Conservation (phyloP, 2,329 filamentous ascomycete genomes). For the Aureobasidium lini region DNA sequence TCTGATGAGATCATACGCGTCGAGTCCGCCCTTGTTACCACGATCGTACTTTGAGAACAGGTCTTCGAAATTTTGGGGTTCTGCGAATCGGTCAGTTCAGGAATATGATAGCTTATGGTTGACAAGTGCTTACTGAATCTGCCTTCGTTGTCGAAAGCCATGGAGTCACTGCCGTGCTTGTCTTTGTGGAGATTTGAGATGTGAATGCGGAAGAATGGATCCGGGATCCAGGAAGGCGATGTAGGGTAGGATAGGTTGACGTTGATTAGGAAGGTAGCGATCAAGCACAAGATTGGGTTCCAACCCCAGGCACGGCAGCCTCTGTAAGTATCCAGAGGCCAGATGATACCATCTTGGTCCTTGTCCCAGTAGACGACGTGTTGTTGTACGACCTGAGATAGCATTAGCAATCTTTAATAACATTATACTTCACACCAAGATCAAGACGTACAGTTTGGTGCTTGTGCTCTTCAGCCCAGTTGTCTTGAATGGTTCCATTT, state of each 20-base stretch:
- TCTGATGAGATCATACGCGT: slow-evolving; percentile 31
- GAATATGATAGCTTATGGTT: not conserved
- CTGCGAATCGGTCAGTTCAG: not conserved
- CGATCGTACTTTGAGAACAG: slow-evolving; percentile 41
- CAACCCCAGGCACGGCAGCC: slow-evolving; percentile 43
- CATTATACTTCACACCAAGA: too few species aligned
- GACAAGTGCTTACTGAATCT: slow-evolving; percentile 27
- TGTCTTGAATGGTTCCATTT: slow-evolving; percentile 34
- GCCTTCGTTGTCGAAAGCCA: slow-evolving; percentile 39
- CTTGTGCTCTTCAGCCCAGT: slow-evolving; percentile 32
- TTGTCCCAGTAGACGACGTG: slow-evolving; percentile 47
- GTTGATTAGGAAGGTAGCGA: slow-evolving; percentile 44
- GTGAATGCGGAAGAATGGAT: slow-evolving; percentile 37
- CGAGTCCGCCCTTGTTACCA: slow-evolving; percentile 32
- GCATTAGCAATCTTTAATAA: not conserved
- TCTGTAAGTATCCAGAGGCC: slow-evolving; percentile 44
- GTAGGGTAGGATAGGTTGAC: slow-evolving; percentile 45
- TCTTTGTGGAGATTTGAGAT: slow-evolving; percentile 34
- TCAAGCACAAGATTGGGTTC: slow-evolving; percentile 34
- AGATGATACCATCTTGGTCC: slow-evolving; percentile 47
- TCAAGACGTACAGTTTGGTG: slow-evolving; percentile 28
- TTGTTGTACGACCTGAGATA: slow-evolving; percentile 40
- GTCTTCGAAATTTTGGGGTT: slow-evolving; percentile 41
- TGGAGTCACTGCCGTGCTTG: slow-evolving; percentile 38
- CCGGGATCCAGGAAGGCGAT: slow-evolving; percentile 34